phyloP scores from a whole-genome alignment of 495 filamentous ascomycete genomes.

The Podospora appendiculata region DNA sequence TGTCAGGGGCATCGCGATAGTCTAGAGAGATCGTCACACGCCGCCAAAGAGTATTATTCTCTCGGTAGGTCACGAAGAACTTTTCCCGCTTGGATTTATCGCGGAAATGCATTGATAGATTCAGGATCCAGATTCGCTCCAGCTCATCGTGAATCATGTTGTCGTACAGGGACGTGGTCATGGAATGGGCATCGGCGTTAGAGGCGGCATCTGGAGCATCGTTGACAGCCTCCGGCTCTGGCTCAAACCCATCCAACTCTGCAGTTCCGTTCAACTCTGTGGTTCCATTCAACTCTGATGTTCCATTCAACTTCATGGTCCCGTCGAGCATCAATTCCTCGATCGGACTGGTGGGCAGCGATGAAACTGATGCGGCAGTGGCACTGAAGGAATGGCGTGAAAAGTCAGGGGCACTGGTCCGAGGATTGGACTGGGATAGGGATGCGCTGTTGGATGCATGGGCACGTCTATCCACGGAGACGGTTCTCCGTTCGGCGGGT shows the following conservation, averaged over 20 bases:
- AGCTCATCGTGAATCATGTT: conserved; percentile 69
- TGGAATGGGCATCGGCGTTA: conserved; percentile 32
- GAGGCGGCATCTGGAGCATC: conserved; percentile 18
- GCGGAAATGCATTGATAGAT: conserved; percentile 97
- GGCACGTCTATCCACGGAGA: conserved; percentile 63
- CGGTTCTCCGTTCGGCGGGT: conserved; percentile 59
- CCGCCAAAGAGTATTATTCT: conserved; percentile 67
- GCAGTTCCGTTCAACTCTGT: conserved; percentile 2
- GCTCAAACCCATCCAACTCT: conserved; percentile 8
- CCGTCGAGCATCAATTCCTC: conserved; percentile 18
- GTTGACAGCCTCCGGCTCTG: conserved; percentile 4
- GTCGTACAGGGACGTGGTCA: conserved; percentile 44
- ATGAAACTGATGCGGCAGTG: conserved; percentile 9
- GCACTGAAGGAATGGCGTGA: conserved; percentile 14
- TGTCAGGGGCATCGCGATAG: conserved; percentile 71
- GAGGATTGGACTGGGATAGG: conserved; percentile 22
- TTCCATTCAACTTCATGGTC: no score
- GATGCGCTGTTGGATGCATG: conserved; percentile 23
- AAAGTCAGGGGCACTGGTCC: conserved; percentile 38
- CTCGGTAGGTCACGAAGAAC: conserved; percentile 94
- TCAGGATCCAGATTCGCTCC: conserved; percentile 88
- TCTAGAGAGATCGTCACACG: conserved; percentile 91
- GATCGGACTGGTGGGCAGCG: conserved; percentile 21
- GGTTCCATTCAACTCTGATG: neutral
- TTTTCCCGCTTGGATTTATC: conserved; percentile 93